phyloP scores from a whole-genome alignment of 23 red algal species.

The Gracilariopsis chorda region DNA sequence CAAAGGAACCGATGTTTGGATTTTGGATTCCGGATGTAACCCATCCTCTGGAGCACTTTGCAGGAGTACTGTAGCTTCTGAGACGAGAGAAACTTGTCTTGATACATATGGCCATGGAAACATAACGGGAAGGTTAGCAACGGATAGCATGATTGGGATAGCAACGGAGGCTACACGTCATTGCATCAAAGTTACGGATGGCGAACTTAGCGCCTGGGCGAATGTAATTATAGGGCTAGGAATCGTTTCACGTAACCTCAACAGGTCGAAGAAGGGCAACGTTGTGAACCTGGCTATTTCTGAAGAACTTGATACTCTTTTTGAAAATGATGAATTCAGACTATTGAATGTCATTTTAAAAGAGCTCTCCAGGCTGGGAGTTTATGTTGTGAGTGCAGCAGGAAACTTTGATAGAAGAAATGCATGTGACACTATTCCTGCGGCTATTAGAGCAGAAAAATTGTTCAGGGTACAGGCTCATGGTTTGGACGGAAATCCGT shows the following conservation, averaged over 20 bases:
- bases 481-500: neutral
- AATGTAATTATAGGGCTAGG: neutral
- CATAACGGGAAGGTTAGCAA: neutral
- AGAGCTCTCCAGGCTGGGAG: neutral
- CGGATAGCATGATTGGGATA: neutral
- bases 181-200: neutral
- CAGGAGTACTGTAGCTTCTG: neutral
- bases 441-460: neutral
- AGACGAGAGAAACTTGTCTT: neutral
- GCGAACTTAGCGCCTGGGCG: neutral
- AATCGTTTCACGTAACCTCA: neutral
- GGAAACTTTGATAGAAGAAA: neutral
- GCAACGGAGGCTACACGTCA: neutral
- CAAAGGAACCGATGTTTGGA: neutral
- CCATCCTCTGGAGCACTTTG: neutral
- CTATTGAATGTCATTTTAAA: neutral
- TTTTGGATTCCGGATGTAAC: slow-evolving; percentile 20
- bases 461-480: slow-evolving; percentile 36
- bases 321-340: neutral
- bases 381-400: neutral
- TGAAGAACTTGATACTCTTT: neutral
- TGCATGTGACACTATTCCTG: neutral
- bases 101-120: slow-evolving; percentile 18
- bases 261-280: neutral
- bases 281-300: slow-evolving; percentile 13